Evolutionary conservation across 2,329 filamentous ascomycete species (phyloP), one percentile per base, ranked within the genome.

Genomic region (Fusarium tupiense): DNA sequence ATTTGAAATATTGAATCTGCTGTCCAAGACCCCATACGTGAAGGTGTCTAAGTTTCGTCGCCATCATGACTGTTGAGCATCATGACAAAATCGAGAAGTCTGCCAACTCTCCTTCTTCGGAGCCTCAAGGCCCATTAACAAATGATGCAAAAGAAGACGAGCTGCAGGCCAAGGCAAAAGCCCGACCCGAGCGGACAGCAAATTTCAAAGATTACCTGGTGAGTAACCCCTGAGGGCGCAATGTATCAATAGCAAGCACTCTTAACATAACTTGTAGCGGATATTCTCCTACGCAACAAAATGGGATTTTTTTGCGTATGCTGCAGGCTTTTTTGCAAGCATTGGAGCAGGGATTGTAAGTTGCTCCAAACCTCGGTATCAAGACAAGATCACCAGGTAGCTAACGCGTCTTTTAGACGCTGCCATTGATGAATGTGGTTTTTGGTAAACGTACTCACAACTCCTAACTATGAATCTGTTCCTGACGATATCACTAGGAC

Each of bases 391-490:
- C 31, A 52, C 16, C 33, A 37, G 4, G 16, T 5, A 29, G 35
- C 31, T 64, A 33, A 69, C 37, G 13, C 20, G 26, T 33, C 43
- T 33, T 37, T 37, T 35, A 69, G 50, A 90, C 89, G 3, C 79
- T 91, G 53, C 89, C 89, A 0, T 74, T 91, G 54, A 89, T 91
- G 86, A 91, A 90, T 64, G 84, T 90, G 19, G 82, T 90, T 20
- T 90, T 90, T 77, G 88, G 88, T 85, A 81, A 76, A 79, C 46
- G 13, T 31, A 12, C 11, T 29, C 8, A 35, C 19, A 29, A 35
- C 22, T 38, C 16, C 12, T 6, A 11, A 20, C 7, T 35, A 8
- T 26, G n/a, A 24, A 26, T 26, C 17, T 7, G n/a, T 26, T 29
- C 50, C 40, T 56, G 19, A 57, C 35, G 17, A 56, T 33, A 43